Percentiles rank a stretch among this genome's conserved stretches.
phyloP scores from a whole-genome alignment of 2,329 filamentous ascomycete species.

The Colletotrichum eleusines region DNA sequence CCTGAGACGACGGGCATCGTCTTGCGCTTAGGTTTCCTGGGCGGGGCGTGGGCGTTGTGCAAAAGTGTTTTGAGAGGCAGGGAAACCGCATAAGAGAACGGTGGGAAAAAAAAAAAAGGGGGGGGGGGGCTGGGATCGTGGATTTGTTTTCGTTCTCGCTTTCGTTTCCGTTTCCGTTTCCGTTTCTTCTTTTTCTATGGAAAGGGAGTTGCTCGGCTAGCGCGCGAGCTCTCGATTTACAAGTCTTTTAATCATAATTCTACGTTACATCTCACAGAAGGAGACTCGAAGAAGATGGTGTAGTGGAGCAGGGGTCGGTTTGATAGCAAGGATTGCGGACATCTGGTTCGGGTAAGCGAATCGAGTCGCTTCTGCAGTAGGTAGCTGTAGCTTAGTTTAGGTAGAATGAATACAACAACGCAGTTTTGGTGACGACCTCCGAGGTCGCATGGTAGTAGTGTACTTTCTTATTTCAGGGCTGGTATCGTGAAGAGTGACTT shows the following conservation, averaged over 20 bases:
- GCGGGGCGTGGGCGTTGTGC: not conserved
- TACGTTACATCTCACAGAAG: constrained; percentile 1
- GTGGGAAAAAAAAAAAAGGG: too few relatives aligned
- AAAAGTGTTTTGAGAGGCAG: too few relatives aligned
- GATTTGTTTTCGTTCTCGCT: not conserved
- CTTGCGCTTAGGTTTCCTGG: constrained; percentile 7
- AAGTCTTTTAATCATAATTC: constrained; percentile 14
- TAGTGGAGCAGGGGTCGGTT: not conserved
- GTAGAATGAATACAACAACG: not conserved
- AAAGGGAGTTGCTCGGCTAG: constrained; percentile 10
- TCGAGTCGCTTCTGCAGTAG: constrained; percentile 13
- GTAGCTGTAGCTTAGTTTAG: constrained; percentile 10
- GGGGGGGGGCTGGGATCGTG: constrained; percentile 28
- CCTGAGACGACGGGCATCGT: constrained; percentile 32
- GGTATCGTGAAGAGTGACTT: not conserved
- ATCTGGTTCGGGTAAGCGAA: constrained; percentile 1
- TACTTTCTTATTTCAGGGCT: not conserved
- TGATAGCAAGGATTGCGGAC: not conserved
- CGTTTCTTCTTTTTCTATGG: constrained; percentile 13
- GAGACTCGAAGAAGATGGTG: constrained; percentile 19
- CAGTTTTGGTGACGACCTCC: not conserved
- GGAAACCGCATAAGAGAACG: too few relatives aligned
- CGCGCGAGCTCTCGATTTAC: constrained; percentile 15
- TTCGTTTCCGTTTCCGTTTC: not conserved
- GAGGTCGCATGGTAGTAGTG: not conserved